Conservation (phyloP, 2,329 filamentous ascomycete species). For the Fusarium sp. region DNA sequence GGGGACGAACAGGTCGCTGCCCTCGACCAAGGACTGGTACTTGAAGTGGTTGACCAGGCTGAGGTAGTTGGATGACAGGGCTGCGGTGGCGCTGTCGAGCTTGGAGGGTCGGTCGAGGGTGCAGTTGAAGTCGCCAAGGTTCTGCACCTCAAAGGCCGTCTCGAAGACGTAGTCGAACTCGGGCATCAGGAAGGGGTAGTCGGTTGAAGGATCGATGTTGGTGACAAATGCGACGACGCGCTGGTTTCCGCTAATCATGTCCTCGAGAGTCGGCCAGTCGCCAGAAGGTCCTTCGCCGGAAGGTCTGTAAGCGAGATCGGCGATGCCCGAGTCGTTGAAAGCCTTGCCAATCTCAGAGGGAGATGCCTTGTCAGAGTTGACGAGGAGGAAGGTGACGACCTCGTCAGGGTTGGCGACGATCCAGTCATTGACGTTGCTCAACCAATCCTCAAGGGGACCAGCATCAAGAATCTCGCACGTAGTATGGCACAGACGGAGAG, state of each 20-base stretch:
- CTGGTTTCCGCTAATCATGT: conserved; percentile 73
- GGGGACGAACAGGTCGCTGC: conserved; percentile 66
- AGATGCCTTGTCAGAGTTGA: conserved; percentile 73
- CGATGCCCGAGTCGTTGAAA: conserved; percentile 70
- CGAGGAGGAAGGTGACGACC: conserved; percentile 79
- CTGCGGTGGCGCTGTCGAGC: conserved; percentile 61
- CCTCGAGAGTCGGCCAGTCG: conserved; percentile 78
- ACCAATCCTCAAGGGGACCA: conserved; percentile 73
- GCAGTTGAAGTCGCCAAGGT: conserved; percentile 77
- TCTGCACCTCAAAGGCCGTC: conserved; percentile 74
- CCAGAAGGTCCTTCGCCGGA: conserved; percentile 53
- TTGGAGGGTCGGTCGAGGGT: conserved; percentile 72
- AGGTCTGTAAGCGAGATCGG: conserved; percentile 71
- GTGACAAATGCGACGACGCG: conserved; percentile 79
- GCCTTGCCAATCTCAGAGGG: conserved; percentile 65
- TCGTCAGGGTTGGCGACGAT: conserved; percentile 77
- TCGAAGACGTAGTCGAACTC: conserved; percentile 79
- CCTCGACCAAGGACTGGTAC: conserved; percentile 66
- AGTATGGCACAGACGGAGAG: conserved; percentile 78
- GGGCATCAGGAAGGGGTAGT: conserved; percentile 69
- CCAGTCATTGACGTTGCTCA: conserved; percentile 74
- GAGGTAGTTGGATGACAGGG: conserved; percentile 70
- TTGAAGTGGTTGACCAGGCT: conserved; percentile 87
- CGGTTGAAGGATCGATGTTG: conserved; percentile 56
- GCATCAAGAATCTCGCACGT: conserved; percentile 76